Evolutionary conservation across 2,329 filamentous ascomycete species (phyloP), one percentile per base, ranked within the genome.

Genomic region (Cryphonectria carpinicola): DNA sequence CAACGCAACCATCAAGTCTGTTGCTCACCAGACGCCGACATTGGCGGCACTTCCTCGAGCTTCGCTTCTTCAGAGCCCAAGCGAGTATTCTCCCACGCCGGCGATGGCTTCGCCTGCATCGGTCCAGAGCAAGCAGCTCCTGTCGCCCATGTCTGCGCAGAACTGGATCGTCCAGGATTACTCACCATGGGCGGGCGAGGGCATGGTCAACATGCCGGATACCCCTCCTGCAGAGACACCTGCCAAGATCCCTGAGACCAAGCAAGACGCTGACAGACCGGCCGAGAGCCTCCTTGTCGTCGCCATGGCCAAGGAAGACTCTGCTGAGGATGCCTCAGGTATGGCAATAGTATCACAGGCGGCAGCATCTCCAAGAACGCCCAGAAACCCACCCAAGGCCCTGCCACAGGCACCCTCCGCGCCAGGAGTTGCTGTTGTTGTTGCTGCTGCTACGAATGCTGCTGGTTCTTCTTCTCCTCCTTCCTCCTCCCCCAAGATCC

Each of bases 131-230:
- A 39, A 32, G 14, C 39, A 17, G 39, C 65, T 60, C n/a, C 39
- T 46, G 28, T 61, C 65, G 65, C 52, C 71, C 13, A 66, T 54
- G 54, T 62, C 46, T 14, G 41, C 52, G 19, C 65, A 52, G 22
- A 46, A 66, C 17, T 13, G 43, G 58, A n/a, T 39, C 17, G 35
- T 49, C 2, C 64, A 67, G 37, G 46, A 58, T 14, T 22, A n/a
- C 19, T 64, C 65, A 7, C 46, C 65, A 8, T 8, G 58, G 28
- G n/a, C 22, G 10, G 37, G 56, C 1, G 54, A 70, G 35, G 43
- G 32, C 49, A n/a, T 43, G 58, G 49, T n/a, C 14, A 62, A 46
- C n/a, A 19, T 37, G 5, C 37, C 60, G 10, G 61, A 62, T 28
- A 72, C 65, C 7, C 54, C 65, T 8, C 37, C 22, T 6, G n/a